Conservation (phyloP, 2,329 filamentous ascomycete species). For the Trichoderma sp. region DNA sequence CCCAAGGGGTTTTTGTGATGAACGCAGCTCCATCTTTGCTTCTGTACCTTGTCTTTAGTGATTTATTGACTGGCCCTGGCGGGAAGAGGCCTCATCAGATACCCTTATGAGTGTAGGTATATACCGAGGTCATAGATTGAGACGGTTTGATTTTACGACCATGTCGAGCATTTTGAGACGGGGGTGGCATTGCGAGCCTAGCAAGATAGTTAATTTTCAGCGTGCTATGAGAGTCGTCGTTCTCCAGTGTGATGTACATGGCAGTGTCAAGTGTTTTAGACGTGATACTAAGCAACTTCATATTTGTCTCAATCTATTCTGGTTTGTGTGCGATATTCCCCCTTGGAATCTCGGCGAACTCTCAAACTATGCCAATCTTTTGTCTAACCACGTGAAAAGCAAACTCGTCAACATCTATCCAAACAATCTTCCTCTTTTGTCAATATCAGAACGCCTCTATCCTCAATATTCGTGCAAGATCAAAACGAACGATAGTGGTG, state of each 20-base stretch:
- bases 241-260: neutral
- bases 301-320: neutral
- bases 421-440: neutral
- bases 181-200: neutral
- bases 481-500: too few species aligned
- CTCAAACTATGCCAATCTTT: neutral
- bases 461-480: too few species aligned
- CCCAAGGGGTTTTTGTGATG: neutral
- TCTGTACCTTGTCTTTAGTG: slow-evolving; percentile 18
- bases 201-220: neutral
- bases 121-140: slow-evolving; percentile 15
- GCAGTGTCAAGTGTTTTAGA: neutral
- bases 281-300: neutral
- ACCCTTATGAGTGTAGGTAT: slow-evolving; percentile 21
- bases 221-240: neutral
- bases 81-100: slow-evolving; percentile 20
- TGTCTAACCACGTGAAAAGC: neutral
- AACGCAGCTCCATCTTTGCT: slow-evolving; percentile 17
- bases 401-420: too few species aligned
- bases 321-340: neutral
- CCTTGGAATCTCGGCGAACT: neutral
- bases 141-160: slow-evolving; percentile 2
- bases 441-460: neutral
- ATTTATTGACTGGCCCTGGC: slow-evolving; percentile 16
- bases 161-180: neutral